phyloP scores from a whole-genome alignment of 2,329 filamentous ascomycete genomes.

The Mycosphaerella sp. region DNA sequence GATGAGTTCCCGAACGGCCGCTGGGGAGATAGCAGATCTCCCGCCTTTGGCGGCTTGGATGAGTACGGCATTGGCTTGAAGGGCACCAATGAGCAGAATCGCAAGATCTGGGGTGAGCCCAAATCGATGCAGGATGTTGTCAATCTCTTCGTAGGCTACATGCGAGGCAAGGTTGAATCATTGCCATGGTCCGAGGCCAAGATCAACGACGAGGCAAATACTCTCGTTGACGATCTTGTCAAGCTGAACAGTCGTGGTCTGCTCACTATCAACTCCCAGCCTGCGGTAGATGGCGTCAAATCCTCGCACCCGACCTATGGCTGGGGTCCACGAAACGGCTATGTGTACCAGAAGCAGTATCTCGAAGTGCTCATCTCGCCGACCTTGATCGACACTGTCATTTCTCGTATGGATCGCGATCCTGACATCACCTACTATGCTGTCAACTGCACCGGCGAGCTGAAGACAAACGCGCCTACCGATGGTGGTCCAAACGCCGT shows the following conservation, averaged over 20 bases:
- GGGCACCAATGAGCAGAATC: constrained; percentile 91
- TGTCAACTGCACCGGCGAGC: constrained; percentile 72
- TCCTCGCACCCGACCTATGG: constrained; percentile 82
- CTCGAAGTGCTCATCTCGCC: constrained; percentile 85
- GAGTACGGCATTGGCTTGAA: constrained; percentile 90
- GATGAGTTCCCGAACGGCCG: constrained; percentile 98
- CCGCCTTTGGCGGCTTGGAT: constrained; percentile 91
- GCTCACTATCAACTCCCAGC: constrained; percentile 95
- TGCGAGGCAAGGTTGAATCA: constrained; percentile 70
- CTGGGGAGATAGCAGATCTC: constrained; percentile 95
- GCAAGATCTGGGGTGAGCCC: constrained; percentile 89
- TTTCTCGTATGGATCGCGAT: constrained; percentile 68
- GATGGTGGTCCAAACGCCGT: constrained; percentile 88
- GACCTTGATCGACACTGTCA: constrained; percentile 67
- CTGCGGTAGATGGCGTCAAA: constrained; percentile 83
- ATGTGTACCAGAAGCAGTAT: constrained; percentile 98
- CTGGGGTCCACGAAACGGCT: constrained; percentile 92
- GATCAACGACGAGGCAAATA: constrained; percentile 73
- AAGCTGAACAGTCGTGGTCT: constrained; percentile 79
- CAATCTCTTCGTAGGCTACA: constrained; percentile 75
- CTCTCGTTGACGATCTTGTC: constrained; percentile 70
- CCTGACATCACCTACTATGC: constrained; percentile 89
- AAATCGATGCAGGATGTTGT: constrained; percentile 72
- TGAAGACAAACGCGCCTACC: constrained; percentile 76
- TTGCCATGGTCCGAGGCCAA: constrained; percentile 92